Evolutionary conservation across 345 rosid species (phyloP).

Genomic region (Chamaenerion angustifolium): DNA sequence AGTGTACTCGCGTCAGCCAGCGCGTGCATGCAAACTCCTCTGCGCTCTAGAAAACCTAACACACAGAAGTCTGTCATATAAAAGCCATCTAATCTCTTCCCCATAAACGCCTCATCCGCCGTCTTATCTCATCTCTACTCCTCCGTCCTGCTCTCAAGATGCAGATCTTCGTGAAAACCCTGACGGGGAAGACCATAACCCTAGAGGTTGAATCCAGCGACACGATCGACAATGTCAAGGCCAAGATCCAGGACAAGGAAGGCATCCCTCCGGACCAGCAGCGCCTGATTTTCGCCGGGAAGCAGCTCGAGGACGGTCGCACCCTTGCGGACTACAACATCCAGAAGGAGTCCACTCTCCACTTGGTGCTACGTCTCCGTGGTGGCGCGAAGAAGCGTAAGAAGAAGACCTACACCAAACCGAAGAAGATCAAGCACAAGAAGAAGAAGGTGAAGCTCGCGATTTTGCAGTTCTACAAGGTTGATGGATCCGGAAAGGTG

Average conservation of each 20-base stretch:
- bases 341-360: constrained; percentile 63
- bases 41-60: too few species aligned
- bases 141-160: constrained; percentile 9
- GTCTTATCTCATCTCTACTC: not conserved
- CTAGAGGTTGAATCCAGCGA: constrained; percentile 53
- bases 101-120: not conserved
- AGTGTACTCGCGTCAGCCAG: too few species aligned
- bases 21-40: too few species aligned
- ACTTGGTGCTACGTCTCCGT: constrained; percentile 49
- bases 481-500: constrained; percentile 45
- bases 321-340: constrained; percentile 66
- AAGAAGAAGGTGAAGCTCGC: constrained; percentile 62
- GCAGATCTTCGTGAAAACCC: constrained; percentile 76
- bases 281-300: constrained; percentile 51
- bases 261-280: constrained; percentile 60
- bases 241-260: constrained; percentile 63
- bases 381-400: constrained; percentile 67
- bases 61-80: too few species aligned
- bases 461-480: constrained; percentile 47
- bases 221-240: constrained; percentile 57
- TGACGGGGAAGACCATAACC: constrained; percentile 59
- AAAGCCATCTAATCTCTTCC: not conserved
- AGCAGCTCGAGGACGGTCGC: constrained; percentile 54
- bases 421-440: constrained; percentile 60
- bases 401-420: constrained; percentile 72